A percentile compares a stretch with the other conserved stretches of the same genome.
phyloP scores from a whole-genome alignment of 108 stramenopile species.

The Cyclotella atomus region DNA sequence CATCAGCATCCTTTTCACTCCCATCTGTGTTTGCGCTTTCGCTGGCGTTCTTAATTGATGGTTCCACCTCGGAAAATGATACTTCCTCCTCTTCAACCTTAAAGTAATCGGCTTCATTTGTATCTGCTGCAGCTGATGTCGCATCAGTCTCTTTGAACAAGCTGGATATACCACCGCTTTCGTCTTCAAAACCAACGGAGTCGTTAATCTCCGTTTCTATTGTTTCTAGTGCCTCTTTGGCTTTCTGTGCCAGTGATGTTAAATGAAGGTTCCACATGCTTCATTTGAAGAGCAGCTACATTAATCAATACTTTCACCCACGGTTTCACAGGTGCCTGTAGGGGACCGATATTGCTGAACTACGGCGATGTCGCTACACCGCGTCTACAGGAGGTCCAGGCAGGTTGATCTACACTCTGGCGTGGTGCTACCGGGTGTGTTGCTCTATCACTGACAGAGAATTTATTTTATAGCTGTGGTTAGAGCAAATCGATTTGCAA shows the following conservation, averaged over 20 bases:
- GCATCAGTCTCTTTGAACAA: neutral
- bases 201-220: conserved; percentile 43
- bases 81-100: conserved; percentile 3
- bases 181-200: conserved; percentile 13
- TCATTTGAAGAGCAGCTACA: no score
- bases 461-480: no score
- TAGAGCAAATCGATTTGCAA: no score
- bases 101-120: neutral
- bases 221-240: conserved; percentile 38
- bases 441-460: no score
- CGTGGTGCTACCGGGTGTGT: no score
- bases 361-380: no score
- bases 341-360: no score
- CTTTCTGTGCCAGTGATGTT: conserved; percentile 40
- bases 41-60: neutral
- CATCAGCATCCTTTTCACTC: neutral
- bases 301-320: no score
- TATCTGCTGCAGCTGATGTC: neutral
- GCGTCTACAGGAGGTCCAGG: no score
- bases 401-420: no score
- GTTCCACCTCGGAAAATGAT: conserved; percentile 1
- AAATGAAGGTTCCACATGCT: conserved; percentile 54
- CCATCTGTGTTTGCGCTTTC: neutral
- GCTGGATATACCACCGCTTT: neutral
- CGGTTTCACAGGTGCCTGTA: no score